A percentile compares a stretch with the other conserved stretches of the same genome.
These are phyloP conservation scores for Raffaelea arxii DNA, from an alignment of 2,329 filamentous ascomycete species.

Conservation along the genomic window DNA sequence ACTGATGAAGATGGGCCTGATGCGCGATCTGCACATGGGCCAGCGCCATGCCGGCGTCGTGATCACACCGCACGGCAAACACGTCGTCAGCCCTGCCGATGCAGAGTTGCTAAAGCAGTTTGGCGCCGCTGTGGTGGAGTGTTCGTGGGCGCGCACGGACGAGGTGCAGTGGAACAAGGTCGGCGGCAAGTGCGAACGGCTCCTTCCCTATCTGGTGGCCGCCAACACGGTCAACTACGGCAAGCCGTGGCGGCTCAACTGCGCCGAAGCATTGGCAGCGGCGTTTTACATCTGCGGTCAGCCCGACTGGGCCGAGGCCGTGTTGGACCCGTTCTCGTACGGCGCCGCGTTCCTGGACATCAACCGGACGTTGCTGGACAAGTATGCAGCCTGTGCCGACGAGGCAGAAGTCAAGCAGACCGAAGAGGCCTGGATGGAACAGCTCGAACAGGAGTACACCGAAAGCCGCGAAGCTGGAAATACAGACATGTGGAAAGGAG, in stretches of 20 bases:
- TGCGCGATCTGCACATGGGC: conserved; percentile 85
- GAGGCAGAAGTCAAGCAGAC: conserved; percentile 76
- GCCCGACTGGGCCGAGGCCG: conserved; percentile 77
- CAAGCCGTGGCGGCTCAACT: conserved; percentile 89
- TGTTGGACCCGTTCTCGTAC: conserved; percentile 79
- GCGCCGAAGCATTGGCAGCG: conserved; percentile 86
- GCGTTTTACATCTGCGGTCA: conserved; percentile 91
- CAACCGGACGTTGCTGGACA: conserved; percentile 70
- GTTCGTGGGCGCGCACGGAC: conserved; percentile 85
- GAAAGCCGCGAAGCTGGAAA: conserved; percentile 59
- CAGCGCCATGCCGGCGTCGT: conserved; percentile 89
- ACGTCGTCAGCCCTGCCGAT: conserved; percentile 75
- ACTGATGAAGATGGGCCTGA: conserved; percentile 82
- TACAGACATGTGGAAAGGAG: conserved; percentile 78
- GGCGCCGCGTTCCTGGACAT: conserved; percentile 84
- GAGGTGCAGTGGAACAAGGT: conserved; percentile 89
- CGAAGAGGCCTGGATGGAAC: conserved; percentile 79
- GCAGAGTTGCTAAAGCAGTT: conserved; percentile 71
- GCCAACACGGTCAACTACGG: conserved; percentile 98
- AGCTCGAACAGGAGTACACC: conserved; percentile 81
- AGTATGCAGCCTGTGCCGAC: conserved; percentile 74
- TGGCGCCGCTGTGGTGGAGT: conserved; percentile 93
- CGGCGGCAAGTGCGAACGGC: conserved; percentile 82
- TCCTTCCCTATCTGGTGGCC: conserved; percentile 90
- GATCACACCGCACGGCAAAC: conserved; percentile 90